Base-by-base conservation (phyloP, 768 basidiomycete genomes). In the Pleurotus eryngii region DNA sequence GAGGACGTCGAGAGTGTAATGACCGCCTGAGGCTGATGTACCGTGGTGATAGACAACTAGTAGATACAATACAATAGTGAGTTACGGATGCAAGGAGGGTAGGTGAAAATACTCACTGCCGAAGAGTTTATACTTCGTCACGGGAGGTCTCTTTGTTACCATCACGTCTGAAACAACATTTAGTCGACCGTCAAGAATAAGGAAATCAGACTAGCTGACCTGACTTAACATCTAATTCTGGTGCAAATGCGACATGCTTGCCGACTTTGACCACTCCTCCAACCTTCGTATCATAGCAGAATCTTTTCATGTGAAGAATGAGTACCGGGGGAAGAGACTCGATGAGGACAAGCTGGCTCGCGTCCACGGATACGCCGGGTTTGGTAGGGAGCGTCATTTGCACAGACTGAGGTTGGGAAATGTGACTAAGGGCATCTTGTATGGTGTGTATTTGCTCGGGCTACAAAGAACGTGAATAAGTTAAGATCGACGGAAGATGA, bases 41-140 rank as follows among this genome's bases (percentile, higher is more conserved):
- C 96, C 96, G 63, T 99, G 95, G 69, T 99, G 96, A 70, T 98
- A 98, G 11, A 98, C 73, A 7, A 86, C 96, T 91, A 61, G 2
- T 50, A 47, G 49, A 22, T 3, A 39, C 26, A 51, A 22, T 3
- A 39, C 26, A 51, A 45, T 49, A 45, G 12, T 27, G 27, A 55
- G 30, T 24, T 39, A 5, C 3, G 22, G 18, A 54, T 38, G 1
- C 24, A 24, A 46, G 2, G 37, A 17, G 11, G 12, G 20, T 14
- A 42, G 14, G 50, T 40, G 11, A 39, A 9, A 11, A 59, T 18
- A 70, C 83, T 57, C 62, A 90, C 91, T 90, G 62, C 91, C 92
- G 65, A 94, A 94, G 7, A 96, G 79, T 64, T 86, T 87, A 68
- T 95, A 96, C 64, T 80, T 79, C 43, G 80, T 77, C 3, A 77